These are phyloP conservation scores for Hanseniaspora thailandica DNA, from an alignment of 805 yeast genomes.

Conservation along the genomic window DNA sequence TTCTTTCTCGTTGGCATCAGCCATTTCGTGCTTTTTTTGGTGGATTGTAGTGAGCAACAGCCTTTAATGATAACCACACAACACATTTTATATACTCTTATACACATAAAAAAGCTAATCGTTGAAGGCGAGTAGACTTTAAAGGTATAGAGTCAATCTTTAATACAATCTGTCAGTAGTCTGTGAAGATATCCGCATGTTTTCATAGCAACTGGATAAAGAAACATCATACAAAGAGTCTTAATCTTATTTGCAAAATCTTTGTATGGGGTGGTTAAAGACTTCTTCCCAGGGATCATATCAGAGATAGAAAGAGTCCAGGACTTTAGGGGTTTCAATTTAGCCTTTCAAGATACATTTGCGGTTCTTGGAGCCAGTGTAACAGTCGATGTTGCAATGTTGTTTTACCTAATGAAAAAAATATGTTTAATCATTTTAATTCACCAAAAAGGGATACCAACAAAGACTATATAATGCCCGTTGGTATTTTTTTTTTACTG, in stretches of 20 bases:
- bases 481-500: too few relatives aligned
- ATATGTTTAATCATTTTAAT: too few relatives aligned
- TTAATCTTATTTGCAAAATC: neutral
- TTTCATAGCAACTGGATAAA: neutral
- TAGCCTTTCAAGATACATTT: neutral
- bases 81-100: neutral
- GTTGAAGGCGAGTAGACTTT: neutral
- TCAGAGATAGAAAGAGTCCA: neutral
- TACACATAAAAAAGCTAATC: neutral
- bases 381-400: neutral
- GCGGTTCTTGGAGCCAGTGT: neutral
- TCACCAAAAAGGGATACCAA: too few relatives aligned
- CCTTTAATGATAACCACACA: neutral
- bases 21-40: neutral
- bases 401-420: neutral
- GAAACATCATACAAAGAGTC: neutral
- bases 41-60: neutral
- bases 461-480: too few relatives aligned
- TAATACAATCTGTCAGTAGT: neutral
- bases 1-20: neutral
- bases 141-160: neutral
- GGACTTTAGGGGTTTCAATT: neutral
- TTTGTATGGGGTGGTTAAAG: neutral
- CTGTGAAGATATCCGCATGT: neutral
- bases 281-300: neutral